Evolutionary conservation across 768 basidiomycete genomes (phyloP).

Genomic region (Lentinula sp.): DNA sequence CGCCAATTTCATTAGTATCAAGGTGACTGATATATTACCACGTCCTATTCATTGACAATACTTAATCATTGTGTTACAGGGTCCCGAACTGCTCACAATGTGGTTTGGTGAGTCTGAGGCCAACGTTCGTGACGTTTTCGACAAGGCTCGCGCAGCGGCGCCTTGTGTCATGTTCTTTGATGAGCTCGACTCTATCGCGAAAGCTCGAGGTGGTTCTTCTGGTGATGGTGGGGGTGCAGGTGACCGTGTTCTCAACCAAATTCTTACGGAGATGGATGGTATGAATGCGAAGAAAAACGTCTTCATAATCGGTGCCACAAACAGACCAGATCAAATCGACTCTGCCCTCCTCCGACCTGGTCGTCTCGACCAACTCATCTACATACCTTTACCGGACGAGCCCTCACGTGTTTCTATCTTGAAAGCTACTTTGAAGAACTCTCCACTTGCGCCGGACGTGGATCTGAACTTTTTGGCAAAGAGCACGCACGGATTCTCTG

Average conservation of each 20-base stretch:
- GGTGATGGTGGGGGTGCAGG: slow-evolving; percentile 96
- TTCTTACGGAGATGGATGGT: slow-evolving; percentile 97
- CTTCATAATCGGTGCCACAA: slow-evolving; percentile 97
- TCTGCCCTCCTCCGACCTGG: slow-evolving; percentile 91
- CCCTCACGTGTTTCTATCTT: slow-evolving; percentile 87
- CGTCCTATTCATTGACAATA: slow-evolving; percentile 2
- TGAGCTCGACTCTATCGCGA: slow-evolving; percentile 98
- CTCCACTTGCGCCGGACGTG: slow-evolving; percentile 78
- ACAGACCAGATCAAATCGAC: slow-evolving; percentile 95
- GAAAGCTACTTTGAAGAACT: slow-evolving; percentile 86
- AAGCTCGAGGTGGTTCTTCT: slow-evolving; percentile 80
- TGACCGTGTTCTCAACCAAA: slow-evolving; percentile 96
- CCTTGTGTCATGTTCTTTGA: slow-evolving; percentile 99
- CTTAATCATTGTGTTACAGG: slow-evolving; percentile 33
- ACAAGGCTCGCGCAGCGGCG: slow-evolving; percentile 98
- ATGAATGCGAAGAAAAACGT: slow-evolving; percentile 99
- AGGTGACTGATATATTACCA: slow-evolving; percentile 37
- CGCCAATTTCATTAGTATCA: slow-evolving; percentile 99
- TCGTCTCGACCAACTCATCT: slow-evolving; percentile 98
- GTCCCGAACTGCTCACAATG: slow-evolving; percentile 97
- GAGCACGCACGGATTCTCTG: slow-evolving; percentile 95
- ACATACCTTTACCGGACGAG: slow-evolving; percentile 98
- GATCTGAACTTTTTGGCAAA: slow-evolving; percentile 84
- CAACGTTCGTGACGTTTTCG: slow-evolving; percentile 98
- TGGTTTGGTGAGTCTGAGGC: slow-evolving; percentile 99